A percentile compares a stretch with the other conserved stretches of the same genome.
Evolutionary conservation across 2,329 filamentous ascomycete species (phyloP).

Genomic region (Nectriaceae sp.): DNA sequence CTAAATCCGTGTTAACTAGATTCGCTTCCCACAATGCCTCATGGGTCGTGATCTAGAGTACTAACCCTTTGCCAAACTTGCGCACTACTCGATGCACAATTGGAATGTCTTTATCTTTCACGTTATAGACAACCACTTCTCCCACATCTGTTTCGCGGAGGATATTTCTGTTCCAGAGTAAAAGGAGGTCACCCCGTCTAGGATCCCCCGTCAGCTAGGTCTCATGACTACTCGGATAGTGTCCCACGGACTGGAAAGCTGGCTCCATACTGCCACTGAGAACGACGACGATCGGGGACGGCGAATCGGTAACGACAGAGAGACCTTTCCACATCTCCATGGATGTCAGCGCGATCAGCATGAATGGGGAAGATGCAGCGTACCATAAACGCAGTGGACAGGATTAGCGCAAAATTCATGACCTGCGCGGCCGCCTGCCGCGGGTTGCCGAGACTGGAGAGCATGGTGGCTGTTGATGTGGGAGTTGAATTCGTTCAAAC

Average conservation of each 20-base stretch:
- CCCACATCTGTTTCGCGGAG: slow-evolving; percentile 56
- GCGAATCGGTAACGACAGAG: slow-evolving; percentile 73
- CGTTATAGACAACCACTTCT: slow-evolving; percentile 71
- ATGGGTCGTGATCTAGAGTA: slow-evolving; percentile 4
- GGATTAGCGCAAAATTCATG: slow-evolving; percentile 87
- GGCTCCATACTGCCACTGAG: slow-evolving; percentile 84
- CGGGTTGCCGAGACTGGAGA: slow-evolving; percentile 71
- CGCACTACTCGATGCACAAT: slow-evolving; percentile 94
- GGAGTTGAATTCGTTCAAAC: background rate
- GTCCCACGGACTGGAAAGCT: slow-evolving; percentile 78
- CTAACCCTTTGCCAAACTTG: slow-evolving; percentile 63
- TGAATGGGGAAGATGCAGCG: slow-evolving; percentile 16
- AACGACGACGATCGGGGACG: slow-evolving; percentile 81
- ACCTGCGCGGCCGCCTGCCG: slow-evolving; percentile 80
- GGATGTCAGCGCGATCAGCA: slow-evolving; percentile 4
- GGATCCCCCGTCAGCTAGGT: too few relatives aligned
- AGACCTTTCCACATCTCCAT: slow-evolving; percentile 81
- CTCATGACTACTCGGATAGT: too few relatives aligned
- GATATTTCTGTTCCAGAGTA: slow-evolving; percentile 74
- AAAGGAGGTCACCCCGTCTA: slow-evolving; percentile 73
- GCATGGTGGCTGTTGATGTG: slow-evolving; percentile 48
- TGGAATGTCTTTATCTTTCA: slow-evolving; percentile 91
- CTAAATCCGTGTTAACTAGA: slow-evolving; percentile 34
- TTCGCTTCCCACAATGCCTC: background rate
- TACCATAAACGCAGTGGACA: slow-evolving; percentile 90